These are phyloP conservation scores for Graphilbum sp. DNA, from an alignment of 2,329 filamentous ascomycete genomes.

Conservation along the genomic window DNA sequence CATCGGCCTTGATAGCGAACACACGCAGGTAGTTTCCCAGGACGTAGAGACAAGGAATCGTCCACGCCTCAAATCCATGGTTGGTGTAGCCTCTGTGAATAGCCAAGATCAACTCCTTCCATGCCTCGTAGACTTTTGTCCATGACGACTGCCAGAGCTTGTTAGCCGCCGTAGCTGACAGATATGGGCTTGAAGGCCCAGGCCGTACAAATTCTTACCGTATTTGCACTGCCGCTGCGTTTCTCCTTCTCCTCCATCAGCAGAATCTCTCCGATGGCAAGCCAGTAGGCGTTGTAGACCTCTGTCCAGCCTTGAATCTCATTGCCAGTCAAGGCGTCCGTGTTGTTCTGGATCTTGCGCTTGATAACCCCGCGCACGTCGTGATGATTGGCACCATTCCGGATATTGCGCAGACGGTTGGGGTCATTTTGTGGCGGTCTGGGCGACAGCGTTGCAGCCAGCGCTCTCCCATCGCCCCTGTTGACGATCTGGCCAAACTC, in stretches of 20 bases:
- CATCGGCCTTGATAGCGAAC: conserved; percentile 84
- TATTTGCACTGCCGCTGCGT: background rate
- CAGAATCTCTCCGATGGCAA: conserved; percentile 58
- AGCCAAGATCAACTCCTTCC: conserved; percentile 68
- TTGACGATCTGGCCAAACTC: conserved; percentile 57
- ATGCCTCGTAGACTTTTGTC: conserved; percentile 70
- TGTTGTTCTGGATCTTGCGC: conserved; percentile 50
- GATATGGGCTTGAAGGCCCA: no score
- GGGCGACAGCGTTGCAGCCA: conserved; percentile 63
- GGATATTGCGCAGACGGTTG: conserved; percentile 51
- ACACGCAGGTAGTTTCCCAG: conserved; percentile 72
- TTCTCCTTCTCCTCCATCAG: conserved; percentile 34
- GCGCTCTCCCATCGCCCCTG: conserved; percentile 48
- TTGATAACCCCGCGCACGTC: conserved; percentile 54
- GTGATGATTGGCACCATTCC: conserved; percentile 50
- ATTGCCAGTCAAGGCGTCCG: conserved; percentile 38
- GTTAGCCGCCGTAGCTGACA: background rate
- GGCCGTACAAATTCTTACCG: background rate
- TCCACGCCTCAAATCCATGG: conserved; percentile 70
- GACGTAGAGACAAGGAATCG: conserved; percentile 76
- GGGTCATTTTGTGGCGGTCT: conserved; percentile 45
- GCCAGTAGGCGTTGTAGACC: conserved; percentile 73
- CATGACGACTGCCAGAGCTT: conserved; percentile 37
- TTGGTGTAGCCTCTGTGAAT: conserved; percentile 71
- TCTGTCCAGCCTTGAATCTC: conserved; percentile 76